Conservation (phyloP, 495 filamentous ascomycete genomes). For the Choiromyces venosus region DNA sequence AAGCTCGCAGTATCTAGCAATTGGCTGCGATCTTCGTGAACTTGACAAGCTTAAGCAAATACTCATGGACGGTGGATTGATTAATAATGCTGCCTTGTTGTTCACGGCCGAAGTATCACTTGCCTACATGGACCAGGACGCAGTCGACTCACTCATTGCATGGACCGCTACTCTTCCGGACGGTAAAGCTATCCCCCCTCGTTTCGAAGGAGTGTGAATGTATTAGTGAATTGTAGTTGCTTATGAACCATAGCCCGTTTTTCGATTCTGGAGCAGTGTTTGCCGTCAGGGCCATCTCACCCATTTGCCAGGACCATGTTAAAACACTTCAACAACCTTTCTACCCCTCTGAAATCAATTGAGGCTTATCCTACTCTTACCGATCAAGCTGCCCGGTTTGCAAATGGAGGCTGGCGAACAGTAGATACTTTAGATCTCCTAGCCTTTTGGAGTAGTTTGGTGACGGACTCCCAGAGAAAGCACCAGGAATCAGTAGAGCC, state of each 20-base stretch:
- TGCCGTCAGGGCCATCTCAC: constrained; percentile 68
- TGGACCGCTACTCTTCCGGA: constrained; percentile 63
- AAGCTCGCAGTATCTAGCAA: constrained; percentile 66
- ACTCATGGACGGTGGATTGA: constrained; percentile 53
- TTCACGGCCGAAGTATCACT: constrained; percentile 85
- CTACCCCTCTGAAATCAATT: constrained; percentile 68
- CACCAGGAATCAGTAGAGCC: constrained; percentile 61
- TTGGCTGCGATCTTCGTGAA: constrained; percentile 77
- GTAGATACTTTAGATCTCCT: constrained; percentile 63
- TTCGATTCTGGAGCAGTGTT: constrained; percentile 81
- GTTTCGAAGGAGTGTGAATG: not conserved
- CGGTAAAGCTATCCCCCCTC: constrained; percentile 47
- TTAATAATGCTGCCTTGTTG: constrained; percentile 57
- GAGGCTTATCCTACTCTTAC: constrained; percentile 60
- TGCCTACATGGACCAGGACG: constrained; percentile 78
- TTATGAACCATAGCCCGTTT: constrained; percentile 51
- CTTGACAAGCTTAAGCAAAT: constrained; percentile 53
- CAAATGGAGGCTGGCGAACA: constrained; percentile 57
- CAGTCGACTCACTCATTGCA: constrained; percentile 64
- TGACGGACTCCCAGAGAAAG: constrained; percentile 52
- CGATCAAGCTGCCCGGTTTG: constrained; percentile 64
- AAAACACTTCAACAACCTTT: constrained; percentile 71
- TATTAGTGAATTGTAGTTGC: constrained; percentile 13
- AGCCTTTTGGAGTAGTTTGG: constrained; percentile 68
- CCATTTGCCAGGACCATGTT: constrained; percentile 89